Base-by-base conservation (phyloP, 2,329 filamentous ascomycete species). In the Fusarium multiceps region DNA sequence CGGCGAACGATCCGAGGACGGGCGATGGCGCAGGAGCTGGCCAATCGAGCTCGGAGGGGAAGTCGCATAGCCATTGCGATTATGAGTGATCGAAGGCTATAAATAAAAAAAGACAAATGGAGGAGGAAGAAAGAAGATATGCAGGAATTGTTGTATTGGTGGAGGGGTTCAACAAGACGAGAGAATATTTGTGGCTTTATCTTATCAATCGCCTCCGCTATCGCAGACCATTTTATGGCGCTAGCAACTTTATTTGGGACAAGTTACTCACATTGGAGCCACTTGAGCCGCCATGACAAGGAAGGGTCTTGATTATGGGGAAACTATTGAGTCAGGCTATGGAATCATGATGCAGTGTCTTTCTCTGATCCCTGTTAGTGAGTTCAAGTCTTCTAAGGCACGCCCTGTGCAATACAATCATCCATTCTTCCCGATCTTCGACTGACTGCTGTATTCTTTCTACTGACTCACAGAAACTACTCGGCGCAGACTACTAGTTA, bases 21-120 rank as follows among this genome's bases (percentile, higher is more conserved):
- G 41, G 58, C 68, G 58, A 66, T 58, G 62, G 60, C 62, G 72
- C 72, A 73, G 55, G 61, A 68, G 53, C 68, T 45, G 55, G 77
- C 75, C 75, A 80, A 75, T 76, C 80, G 81, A 64, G 80, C 77
- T 72, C 80, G 78, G 45, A 82, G 69, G 30, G 80, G 75, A 37
- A 79, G 66, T 68, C 80, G 80, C 68, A 82, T 72, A 67, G 82
- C 80, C 82, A 84, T 84, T 53, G n/a, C 21, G 56, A 47, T 41
- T 63, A 14, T 41, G 20, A 41, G 18, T 40, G 40, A 49, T 34
- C 14, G 5, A 28, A 40, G 20, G 27, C 43, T 45, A 57, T 25
- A 30, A 55, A 25, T 41, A n/a, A 49, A 27, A 48, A 48, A 20
- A 50, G 13, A 13, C 6, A 42, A 9, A 37, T 7, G 16, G 23